Percentiles rank a stretch among this genome's conserved stretches.
Evolutionary conservation across 106 monocot species (phyloP).

Genomic region (Phalaenopsis aphrodite): DNA sequence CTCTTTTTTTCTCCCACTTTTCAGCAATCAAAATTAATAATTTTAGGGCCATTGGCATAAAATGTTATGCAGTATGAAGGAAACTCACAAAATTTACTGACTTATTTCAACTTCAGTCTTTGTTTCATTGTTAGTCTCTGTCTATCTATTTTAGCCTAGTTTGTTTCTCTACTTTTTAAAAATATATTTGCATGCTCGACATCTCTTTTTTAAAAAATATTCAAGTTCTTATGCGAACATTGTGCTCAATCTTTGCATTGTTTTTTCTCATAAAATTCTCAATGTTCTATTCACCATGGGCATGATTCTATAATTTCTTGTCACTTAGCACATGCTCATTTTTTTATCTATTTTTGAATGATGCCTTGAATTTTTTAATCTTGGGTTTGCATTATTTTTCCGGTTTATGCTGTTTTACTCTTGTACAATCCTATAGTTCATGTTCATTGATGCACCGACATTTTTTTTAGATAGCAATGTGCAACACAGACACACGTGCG

Average conservation of each 20-base stretch:
- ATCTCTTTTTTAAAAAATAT: not conserved
- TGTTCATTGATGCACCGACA: no score
- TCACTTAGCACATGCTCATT: no score
- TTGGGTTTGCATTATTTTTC: no score
- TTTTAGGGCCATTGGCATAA: not conserved
- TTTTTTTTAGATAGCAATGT: no score
- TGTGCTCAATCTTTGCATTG: not conserved
- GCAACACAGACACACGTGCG: no score
- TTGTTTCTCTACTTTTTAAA: not conserved
- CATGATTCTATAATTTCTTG: not conserved
- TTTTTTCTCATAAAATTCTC: not conserved
- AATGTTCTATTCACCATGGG: not conserved
- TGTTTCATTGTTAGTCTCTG: not conserved
- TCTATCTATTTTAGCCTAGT: no score
- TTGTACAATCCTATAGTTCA: no score
- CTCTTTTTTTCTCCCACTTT: not conserved
- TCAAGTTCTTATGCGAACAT: not conserved
- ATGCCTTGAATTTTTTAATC: no score
- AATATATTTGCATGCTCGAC: not conserved
- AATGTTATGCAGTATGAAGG: not conserved
- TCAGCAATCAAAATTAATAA: not conserved
- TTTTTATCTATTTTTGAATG: no score
- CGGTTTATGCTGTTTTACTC: no score
- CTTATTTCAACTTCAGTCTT: not conserved
- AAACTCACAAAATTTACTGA: not conserved